Evolutionary conservation across 2,329 filamentous ascomycete species (phyloP), one percentile per base, ranked within the genome.

Genomic region (Helicocarpus griseus): DNA sequence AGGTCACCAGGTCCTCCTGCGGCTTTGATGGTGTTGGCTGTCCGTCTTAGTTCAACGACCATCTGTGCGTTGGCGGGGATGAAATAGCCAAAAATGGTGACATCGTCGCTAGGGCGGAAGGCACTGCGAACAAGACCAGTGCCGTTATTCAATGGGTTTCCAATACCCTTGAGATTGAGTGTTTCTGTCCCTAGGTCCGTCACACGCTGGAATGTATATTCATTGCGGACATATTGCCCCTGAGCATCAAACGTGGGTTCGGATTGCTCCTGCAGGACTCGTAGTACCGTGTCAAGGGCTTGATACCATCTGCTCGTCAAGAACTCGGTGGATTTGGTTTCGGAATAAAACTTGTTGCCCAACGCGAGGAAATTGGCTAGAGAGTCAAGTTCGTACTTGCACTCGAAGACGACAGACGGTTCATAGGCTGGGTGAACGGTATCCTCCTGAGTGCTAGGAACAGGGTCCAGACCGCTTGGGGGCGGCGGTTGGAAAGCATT

Each of bases 311-410:
- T 79, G 5, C 77, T 67, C 2, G 80, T 90, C 35, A 97, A 65
- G 64, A 95, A 96, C 1, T 85, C 84, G 0, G 78, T 85, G 0
- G 87, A 91, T 2, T 78, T 78, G 0, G 89, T 94, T 63, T 87
- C 79, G 36, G 86, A 81, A 70, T 93, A 78, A 69, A 95, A 97
- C 60, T 95, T 83, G 61, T 95, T 96, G 17, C 78, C 81, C 2
- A 98, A 73, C 0, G 86, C 82, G 5, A 98, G 77, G 67, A 98
- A 98, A 64, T 94, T 85, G 0, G 90, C 93, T 0, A 98, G 77
- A 7, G 90, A 96, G 70, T 98, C 93, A 21, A 98, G 82, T 73
- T 98, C 93, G 69, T 97, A 98, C 71, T 98, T 98, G 80, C 93
- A 98, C 70, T 98, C 93, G 58, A 96, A 98, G 3, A 98, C 93